These are phyloP conservation scores for Pseudogymnoascus sp. DNA, from an alignment of 2,329 filamentous ascomycete species.

Conservation along the genomic window DNA sequence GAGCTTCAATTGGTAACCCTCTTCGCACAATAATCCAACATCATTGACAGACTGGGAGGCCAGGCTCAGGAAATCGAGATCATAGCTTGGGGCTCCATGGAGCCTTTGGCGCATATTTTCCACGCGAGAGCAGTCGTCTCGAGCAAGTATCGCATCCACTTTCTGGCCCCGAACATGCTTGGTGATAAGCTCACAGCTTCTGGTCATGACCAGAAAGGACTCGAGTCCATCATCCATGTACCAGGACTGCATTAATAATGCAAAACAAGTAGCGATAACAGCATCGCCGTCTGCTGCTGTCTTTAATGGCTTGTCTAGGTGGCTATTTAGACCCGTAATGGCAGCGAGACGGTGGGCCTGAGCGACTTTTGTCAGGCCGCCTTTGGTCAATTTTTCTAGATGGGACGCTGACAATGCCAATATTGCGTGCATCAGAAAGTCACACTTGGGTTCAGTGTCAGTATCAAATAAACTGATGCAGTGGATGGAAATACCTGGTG, in stretches of 20 bases:
- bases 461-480: background rate
- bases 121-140: background rate
- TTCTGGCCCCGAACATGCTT: constrained; percentile 30
- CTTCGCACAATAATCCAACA: background rate
- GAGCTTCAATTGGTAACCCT: background rate
- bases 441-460: constrained; percentile 9
- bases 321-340: constrained; percentile 14
- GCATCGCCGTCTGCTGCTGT: constrained; percentile 12
- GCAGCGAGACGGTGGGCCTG: constrained; percentile 13
- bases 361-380: constrained; percentile 8
- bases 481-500: constrained; percentile 43
- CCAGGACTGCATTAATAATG: constrained; percentile 50
- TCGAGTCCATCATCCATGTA: constrained; percentile 48
- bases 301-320: constrained; percentile 7
- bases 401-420: constrained; percentile 15
- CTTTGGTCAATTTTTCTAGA: constrained; percentile 9
- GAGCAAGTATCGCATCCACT: background rate
- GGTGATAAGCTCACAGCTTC: constrained; percentile 46
- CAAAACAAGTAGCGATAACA: constrained; percentile 39
- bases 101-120: constrained; percentile 1
- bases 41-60: background rate
- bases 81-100: background rate
- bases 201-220: constrained; percentile 53
- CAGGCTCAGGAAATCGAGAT: background rate
- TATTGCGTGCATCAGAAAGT: constrained; percentile 16